phyloP scores from a whole-genome alignment of 2,329 filamentous ascomycete species.

The Colletotrichum sp. region DNA sequence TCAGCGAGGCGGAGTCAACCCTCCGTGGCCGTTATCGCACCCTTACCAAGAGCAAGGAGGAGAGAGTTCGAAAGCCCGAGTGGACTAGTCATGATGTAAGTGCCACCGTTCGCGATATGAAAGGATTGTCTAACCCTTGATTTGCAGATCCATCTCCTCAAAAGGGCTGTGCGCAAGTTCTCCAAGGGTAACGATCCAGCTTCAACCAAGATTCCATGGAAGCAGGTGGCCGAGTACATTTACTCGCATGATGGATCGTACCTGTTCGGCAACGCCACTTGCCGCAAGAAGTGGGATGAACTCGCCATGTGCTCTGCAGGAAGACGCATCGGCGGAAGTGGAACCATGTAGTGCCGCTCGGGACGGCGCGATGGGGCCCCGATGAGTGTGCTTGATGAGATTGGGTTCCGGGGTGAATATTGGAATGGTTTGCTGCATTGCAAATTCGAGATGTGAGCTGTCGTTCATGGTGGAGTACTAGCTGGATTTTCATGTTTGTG shows the following conservation, averaged over 20 bases:
- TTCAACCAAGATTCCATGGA: constrained; percentile 57
- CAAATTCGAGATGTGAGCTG: not conserved
- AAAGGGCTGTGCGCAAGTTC: constrained; percentile 44
- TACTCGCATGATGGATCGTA: constrained; percentile 57
- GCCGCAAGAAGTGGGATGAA: constrained; percentile 62
- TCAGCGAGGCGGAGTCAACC: constrained; percentile 72
- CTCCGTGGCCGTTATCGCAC: constrained; percentile 71
- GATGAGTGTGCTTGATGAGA: not conserved
- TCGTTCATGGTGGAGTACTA: not conserved
- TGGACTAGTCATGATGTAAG: constrained; percentile 71
- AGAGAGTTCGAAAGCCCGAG: constrained; percentile 68
- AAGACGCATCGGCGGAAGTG: not conserved
- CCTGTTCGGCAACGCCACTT: constrained; percentile 63
- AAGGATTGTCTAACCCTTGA: not conserved
- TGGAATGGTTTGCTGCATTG: not conserved
- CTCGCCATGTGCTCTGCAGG: constrained; percentile 26
- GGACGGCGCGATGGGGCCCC: not conserved
- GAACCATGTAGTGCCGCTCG: not conserved
- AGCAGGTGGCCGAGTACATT: constrained; percentile 60
- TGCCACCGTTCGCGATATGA: constrained; percentile 16
- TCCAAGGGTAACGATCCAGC: constrained; percentile 31
- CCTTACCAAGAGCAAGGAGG: constrained; percentile 66
- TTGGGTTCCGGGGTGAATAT: not conserved
- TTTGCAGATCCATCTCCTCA: constrained; percentile 48
- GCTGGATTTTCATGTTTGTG: not conserved